These are phyloP conservation scores for Capronia epimyces DNA, from an alignment of 2,329 filamentous ascomycete genomes.

Conservation along the genomic window DNA sequence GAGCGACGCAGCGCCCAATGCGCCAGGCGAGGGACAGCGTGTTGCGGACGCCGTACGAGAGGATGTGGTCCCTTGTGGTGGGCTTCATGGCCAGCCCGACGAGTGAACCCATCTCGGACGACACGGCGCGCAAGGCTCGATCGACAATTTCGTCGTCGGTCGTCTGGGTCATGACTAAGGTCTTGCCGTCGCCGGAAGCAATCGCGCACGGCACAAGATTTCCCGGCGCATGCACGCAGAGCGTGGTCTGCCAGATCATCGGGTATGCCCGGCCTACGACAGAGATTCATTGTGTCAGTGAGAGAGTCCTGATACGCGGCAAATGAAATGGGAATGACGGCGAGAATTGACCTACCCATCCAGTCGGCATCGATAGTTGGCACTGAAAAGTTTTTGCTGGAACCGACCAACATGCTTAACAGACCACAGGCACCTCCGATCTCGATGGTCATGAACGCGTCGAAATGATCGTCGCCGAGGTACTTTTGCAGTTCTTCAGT, in stretches of 20 bases:
- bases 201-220: slow-evolving; percentile 32
- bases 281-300: too few relatives aligned
- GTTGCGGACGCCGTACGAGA: slow-evolving; percentile 36
- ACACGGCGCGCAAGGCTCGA: neutral
- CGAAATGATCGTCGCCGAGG: too few relatives aligned
- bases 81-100: slow-evolving; percentile 41
- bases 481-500: too few relatives aligned
- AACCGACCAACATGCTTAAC: slow-evolving; percentile 23
- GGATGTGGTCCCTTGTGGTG: slow-evolving; percentile 36
- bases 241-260: slow-evolving; percentile 43
- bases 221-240: slow-evolving; percentile 38
- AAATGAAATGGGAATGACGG: too few relatives aligned
- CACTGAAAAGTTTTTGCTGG: slow-evolving; percentile 34
- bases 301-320: too few relatives aligned
- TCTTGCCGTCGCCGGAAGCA: slow-evolving; percentile 42
- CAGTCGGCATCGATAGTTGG: slow-evolving; percentile 45
- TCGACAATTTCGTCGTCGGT: slow-evolving; percentile 38
- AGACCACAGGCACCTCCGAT: slow-evolving; percentile 40
- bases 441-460: slow-evolving; percentile 16
- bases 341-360: too few relatives aligned
- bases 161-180: slow-evolving; percentile 25
- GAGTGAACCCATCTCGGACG: slow-evolving; percentile 31
- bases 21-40: slow-evolving; percentile 43
- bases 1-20: slow-evolving; percentile 56
- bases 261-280: slow-evolving; percentile 45